phyloP scores from a whole-genome alignment of 441 rosid species.

The Bocquillonia castaneifolia region DNA sequence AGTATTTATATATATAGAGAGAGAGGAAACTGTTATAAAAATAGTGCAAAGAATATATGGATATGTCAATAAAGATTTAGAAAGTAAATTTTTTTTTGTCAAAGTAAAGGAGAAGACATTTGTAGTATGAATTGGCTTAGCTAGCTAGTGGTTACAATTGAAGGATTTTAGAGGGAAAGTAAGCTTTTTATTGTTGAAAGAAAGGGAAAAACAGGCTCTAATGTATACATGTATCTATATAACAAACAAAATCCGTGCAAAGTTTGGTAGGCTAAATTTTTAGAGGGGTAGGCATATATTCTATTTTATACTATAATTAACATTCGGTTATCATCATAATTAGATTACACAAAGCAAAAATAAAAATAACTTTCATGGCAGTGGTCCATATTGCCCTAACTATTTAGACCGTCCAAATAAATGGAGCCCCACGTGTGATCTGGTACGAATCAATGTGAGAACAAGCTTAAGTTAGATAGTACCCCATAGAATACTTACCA shows the following conservation, averaged over 20 bases:
- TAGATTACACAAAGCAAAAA: not conserved
- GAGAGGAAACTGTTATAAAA: too few species aligned
- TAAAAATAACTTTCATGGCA: conserved; percentile 3
- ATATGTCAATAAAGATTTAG: too few species aligned
- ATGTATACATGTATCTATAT: too few species aligned
- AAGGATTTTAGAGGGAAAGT: too few species aligned
- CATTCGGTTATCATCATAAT: not conserved
- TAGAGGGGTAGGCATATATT: not conserved
- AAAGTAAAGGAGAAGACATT: too few species aligned
- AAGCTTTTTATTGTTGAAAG: not conserved
- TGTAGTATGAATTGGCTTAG: too few species aligned
- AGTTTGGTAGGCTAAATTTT: not conserved
- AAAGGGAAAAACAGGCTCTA: not conserved
- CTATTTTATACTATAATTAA: not conserved
- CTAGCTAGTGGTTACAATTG: too few species aligned
- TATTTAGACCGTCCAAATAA: conserved; percentile 14
- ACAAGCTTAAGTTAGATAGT: too few species aligned
- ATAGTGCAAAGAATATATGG: too few species aligned
- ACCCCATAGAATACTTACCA: too few species aligned
- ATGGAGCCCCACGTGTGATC: conserved; percentile 22
- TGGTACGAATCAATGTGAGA: not conserved
- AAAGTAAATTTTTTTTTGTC: too few species aligned
- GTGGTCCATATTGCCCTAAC: conserved; percentile 14
- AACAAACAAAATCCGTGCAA: not conserved
- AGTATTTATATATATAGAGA: too few species aligned